A percentile compares a stretch with the other conserved stretches of the same genome.
Evolutionary conservation across 495 filamentous ascomycete genomes (phyloP).

Genomic region (Chaetomium tenue): DNA sequence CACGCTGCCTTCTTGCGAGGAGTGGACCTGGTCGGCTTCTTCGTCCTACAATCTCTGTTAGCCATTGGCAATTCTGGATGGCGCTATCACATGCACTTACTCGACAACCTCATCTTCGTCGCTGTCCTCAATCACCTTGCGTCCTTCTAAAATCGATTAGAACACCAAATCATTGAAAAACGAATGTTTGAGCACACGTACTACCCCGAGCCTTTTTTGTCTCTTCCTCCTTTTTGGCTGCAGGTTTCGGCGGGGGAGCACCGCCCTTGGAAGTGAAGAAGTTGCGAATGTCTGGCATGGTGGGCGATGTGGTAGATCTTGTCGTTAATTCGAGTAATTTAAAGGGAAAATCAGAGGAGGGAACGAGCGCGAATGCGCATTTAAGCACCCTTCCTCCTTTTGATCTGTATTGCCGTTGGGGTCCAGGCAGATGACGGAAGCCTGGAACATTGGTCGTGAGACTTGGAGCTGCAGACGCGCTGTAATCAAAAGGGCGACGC

Average conservation of each 20-base stretch:
- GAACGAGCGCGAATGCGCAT: background rate
- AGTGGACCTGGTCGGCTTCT: slow-evolving; percentile 42
- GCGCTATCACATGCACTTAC: slow-evolving; percentile 30
- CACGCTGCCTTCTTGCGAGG: slow-evolving; percentile 47
- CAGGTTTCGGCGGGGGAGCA: slow-evolving; percentile 46
- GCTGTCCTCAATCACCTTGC: slow-evolving; percentile 74
- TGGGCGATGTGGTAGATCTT: slow-evolving; percentile 14
- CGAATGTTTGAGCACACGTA: slow-evolving; percentile 26
- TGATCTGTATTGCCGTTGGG: background rate
- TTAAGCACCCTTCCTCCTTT: background rate
- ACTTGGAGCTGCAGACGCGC: slow-evolving; percentile 1
- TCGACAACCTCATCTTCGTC: slow-evolving; percentile 62
- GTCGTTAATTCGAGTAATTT: background rate
- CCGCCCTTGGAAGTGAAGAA: slow-evolving; percentile 70
- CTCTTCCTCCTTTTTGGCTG: slow-evolving; percentile 48
- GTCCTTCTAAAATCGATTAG: slow-evolving; percentile 51
- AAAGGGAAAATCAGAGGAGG: no score
- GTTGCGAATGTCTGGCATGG: slow-evolving; percentile 77
- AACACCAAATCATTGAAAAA: background rate
- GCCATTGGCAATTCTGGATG: background rate
- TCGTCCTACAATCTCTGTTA: slow-evolving; percentile 31
- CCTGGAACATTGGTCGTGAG: background rate
- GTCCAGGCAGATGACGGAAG: slow-evolving; percentile 6
- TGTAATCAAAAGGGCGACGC: slow-evolving; percentile 9
- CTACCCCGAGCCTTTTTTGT: slow-evolving; percentile 46